Conservation (phyloP, 2,329 filamentous ascomycete genomes). For the Cercospora sesami region DNA sequence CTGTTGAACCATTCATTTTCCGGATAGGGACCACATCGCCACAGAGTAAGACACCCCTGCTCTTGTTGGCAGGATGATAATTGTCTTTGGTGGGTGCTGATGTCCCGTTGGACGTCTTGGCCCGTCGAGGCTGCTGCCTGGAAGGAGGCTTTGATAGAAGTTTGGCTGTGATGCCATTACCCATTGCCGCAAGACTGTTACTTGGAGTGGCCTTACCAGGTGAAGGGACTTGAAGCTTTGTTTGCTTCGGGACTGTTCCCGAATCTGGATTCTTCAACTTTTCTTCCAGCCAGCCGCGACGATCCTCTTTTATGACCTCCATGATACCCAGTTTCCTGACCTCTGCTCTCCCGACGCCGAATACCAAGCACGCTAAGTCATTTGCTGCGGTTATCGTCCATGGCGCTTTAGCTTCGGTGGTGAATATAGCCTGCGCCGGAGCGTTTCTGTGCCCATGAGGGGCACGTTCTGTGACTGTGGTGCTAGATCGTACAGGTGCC, state of each 20-base stretch:
- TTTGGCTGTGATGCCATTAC: slow-evolving; percentile 83
- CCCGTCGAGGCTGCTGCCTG: slow-evolving; percentile 57
- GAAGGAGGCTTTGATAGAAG: slow-evolving; percentile 79
- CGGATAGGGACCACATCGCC: slow-evolving; percentile 98
- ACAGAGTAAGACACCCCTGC: slow-evolving; percentile 85
- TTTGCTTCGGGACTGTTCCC: slow-evolving; percentile 27
- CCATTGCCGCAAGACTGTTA: slow-evolving; percentile 59
- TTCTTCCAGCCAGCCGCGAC: slow-evolving; percentile 82
- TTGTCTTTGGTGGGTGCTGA: slow-evolving; percentile 47
- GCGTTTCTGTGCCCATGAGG: slow-evolving; percentile 85
- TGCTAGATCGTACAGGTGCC: slow-evolving; percentile 38
- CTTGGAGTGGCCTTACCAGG: slow-evolving; percentile 42
- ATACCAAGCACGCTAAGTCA: slow-evolving; percentile 93
- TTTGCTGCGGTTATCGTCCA: slow-evolving; percentile 98
- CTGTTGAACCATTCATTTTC: slow-evolving; percentile 88
- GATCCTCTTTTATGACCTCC: slow-evolving; percentile 88
- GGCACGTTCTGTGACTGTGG: slow-evolving; percentile 41
- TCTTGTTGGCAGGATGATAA: slow-evolving; percentile 65
- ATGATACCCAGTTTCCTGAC: slow-evolving; percentile 92
- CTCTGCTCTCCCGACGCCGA: slow-evolving; percentile 96
- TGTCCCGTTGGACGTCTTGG: slow-evolving; percentile 65
- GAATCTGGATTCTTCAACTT: slow-evolving; percentile 69
- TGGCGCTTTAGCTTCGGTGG: slow-evolving; percentile 83
- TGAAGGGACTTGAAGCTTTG: slow-evolving; percentile 27
- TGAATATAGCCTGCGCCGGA: slow-evolving; percentile 96